These are phyloP conservation scores for Nepenthes gracilis DNA, from an alignment of 148 eudicot species.

Conservation along the genomic window DNA sequence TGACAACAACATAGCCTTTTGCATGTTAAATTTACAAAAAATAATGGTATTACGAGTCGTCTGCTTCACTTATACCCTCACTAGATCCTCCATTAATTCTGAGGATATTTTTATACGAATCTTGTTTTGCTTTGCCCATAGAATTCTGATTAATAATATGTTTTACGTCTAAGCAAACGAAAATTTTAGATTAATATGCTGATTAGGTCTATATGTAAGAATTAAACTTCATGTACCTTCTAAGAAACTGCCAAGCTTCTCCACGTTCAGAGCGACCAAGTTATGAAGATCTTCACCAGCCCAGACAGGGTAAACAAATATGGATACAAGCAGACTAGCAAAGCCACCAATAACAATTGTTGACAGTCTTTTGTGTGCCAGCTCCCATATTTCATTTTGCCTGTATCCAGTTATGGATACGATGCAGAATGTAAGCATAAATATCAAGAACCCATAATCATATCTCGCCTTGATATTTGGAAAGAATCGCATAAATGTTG, in stretches of 20 bases:
- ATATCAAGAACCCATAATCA: conserved; percentile 9
- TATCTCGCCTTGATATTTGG: conserved; percentile 12
- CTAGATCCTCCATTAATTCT: too few relatives aligned
- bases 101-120: too few relatives aligned
- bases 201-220: background rate
- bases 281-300: conserved; percentile 9
- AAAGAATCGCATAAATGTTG: conserved; percentile 12
- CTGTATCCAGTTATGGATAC: conserved; percentile 7
- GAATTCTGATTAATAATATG: too few relatives aligned
- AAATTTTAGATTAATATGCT: too few relatives aligned
- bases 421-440: conserved; percentile 12
- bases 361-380: conserved; percentile 8
- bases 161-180: too few relatives aligned
- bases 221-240: background rate
- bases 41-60: too few relatives aligned
- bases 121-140: too few relatives aligned
- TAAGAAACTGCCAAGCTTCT: conserved; percentile 6
- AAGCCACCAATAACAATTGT: conserved; percentile 6
- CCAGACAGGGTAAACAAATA: conserved; percentile 9
- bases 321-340: conserved; percentile 1
- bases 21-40: too few relatives aligned
- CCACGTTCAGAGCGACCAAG: conserved; percentile 6
- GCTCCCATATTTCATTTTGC: conserved; percentile 1
- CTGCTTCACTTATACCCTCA: too few relatives aligned
- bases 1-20: too few relatives aligned